phyloP scores from a whole-genome alignment of 495 filamentous ascomycete species.

The Darksidea phi region DNA sequence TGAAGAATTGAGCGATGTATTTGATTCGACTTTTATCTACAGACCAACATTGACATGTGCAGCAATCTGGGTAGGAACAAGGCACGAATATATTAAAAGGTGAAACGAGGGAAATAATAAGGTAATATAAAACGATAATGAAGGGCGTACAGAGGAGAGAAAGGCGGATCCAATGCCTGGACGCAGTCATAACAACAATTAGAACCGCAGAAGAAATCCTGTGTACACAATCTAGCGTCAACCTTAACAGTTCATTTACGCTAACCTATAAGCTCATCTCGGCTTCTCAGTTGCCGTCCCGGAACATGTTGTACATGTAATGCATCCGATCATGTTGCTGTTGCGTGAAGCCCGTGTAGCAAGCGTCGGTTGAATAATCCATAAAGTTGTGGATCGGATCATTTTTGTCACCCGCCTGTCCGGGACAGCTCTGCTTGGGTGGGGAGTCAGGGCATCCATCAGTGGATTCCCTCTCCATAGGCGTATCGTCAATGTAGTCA shows the following conservation, averaged over 20 bases:
- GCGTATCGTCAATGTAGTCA: constrained; percentile 61
- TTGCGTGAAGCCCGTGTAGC: constrained; percentile 40
- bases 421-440: constrained; percentile 54
- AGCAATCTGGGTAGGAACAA: too few species aligned
- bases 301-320: constrained; percentile 41
- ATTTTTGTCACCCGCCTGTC: constrained; percentile 41
- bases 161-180: too few species aligned
- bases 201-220: background rate
- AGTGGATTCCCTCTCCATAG: constrained; percentile 52
- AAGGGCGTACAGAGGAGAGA: too few species aligned
- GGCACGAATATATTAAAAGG: too few species aligned
- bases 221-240: background rate
- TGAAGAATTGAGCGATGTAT: too few species aligned
- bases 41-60: too few species aligned
- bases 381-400: constrained; percentile 63
- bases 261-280: background rate
- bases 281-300: constrained; percentile 31
- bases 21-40: too few species aligned
- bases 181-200: too few species aligned
- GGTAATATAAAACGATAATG: too few species aligned
- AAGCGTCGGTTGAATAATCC: constrained; percentile 61
- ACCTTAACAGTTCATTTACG: too few species aligned
- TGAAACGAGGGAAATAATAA: too few species aligned
- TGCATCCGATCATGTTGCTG: constrained; percentile 38
- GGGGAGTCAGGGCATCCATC: constrained; percentile 57